Base-by-base conservation (phyloP, 208 protist genomes). In the Trypanosoma lewisi region DNA sequence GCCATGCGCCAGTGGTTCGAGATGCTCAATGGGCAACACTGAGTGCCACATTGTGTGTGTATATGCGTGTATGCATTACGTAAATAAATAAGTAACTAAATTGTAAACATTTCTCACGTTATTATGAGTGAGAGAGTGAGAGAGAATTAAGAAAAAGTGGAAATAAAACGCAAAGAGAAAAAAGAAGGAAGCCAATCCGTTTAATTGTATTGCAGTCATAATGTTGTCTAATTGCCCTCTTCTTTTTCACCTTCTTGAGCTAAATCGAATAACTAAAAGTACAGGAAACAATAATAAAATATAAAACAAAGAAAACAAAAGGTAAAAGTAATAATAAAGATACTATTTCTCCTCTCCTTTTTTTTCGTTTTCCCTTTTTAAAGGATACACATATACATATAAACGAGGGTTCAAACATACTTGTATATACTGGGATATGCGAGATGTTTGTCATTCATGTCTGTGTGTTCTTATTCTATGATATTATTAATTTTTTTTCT, bases 1-100 rank as follows among this genome's bases (percentile, higher is more conserved):
- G 96, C 98, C 8, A 90, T 99, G 63, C 84, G 98, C 27, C 99
- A 99, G 89, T 99, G 98, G 98, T 98, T 99, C 65, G 91, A 96
- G 63, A 47, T 94, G 44, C 72, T 96, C n/a, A 96, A 93, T 60
- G 42, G 80, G 4, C 72, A 78, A 39, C 51, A 75, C 33, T 75
- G 51, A 48, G 36, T 19, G n/a, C 16, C 16, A 47, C 42, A 6
- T n/a, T 51, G 36, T 9, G n/a, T 25, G 47, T 36, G 42, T 21
- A 19, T 19, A 44, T 36, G 3, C 12, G 57, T 31, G 19, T 17
- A 28, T 12, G 17, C n/a, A n/a, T n/a, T n/a, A n/a, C n/a, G n/a
- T n/a, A n/a, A n/a, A n/a, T n/a, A n/a, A n/a, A n/a, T n/a, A n/a
- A n/a, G n/a, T n/a, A n/a, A 47, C 14, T 2, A 36, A 51, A 47